A percentile compares a stretch with the other conserved stretches of the same genome.
These are phyloP conservation scores for Trametes sp. DNA, from an alignment of 1,284 basidiomycete genomes.

Conservation along the genomic window DNA sequence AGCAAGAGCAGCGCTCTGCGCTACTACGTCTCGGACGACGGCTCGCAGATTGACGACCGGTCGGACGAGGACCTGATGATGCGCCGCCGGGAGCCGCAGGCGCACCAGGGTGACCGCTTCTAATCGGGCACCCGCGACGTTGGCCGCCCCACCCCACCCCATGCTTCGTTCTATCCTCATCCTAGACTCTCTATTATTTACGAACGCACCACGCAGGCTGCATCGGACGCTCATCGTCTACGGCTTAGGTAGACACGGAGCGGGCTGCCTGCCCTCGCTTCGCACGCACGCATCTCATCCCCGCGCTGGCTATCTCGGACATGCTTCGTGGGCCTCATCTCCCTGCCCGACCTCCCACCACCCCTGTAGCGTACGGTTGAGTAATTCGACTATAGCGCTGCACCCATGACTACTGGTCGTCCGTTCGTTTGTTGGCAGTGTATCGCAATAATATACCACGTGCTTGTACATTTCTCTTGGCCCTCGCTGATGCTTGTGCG, in stretches of 20 bases:
- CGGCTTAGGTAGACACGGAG: neutral
- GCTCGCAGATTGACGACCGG: conserved; percentile 37
- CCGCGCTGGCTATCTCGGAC: conserved; percentile 4
- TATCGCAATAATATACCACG: conserved; percentile 29
- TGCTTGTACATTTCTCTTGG: conserved; percentile 21
- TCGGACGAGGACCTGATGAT: conserved; percentile 39
- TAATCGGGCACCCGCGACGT: conserved; percentile 23
- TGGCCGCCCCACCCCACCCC: neutral
- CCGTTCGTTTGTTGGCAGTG: conserved; percentile 30
- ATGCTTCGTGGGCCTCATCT: conserved; percentile 1
- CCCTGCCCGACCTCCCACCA: neutral
- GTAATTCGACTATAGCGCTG: conserved; percentile 31
- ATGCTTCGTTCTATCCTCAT: neutral
- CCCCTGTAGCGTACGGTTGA: conserved; percentile 28
- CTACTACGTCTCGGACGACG: conserved; percentile 61
- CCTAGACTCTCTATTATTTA: conserved; percentile 3
- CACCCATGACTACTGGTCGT: conserved; percentile 10
- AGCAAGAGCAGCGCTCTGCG: conserved; percentile 63
- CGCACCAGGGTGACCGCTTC: conserved; percentile 29
- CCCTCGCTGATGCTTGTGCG: conserved; percentile 6
- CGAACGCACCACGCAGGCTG: conserved; percentile 12
- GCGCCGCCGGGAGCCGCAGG: conserved; percentile 25
- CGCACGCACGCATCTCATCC: neutral
- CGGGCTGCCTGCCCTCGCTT: neutral
- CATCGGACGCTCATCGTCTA: conserved; percentile 6